Percentiles rank a stretch among this genome's conserved stretches.
These are phyloP conservation scores for Tubosaeta sp. DNA, from an alignment of 768 basidiomycete species.

Conservation along the genomic window DNA sequence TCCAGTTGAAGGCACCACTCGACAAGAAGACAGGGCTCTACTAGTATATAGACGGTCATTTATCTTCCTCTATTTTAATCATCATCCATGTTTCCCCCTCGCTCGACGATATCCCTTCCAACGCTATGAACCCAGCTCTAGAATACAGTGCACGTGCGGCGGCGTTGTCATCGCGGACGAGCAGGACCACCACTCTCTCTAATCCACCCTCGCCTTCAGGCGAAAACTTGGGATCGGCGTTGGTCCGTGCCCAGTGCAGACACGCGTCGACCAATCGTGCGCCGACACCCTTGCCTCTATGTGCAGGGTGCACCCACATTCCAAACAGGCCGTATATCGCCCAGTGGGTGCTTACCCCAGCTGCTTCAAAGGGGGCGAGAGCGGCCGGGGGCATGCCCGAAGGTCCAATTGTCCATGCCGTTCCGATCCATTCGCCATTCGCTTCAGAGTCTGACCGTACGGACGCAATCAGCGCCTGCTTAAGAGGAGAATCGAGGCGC, in stretches of 20 bases:
- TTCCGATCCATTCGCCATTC: constrained; percentile 20
- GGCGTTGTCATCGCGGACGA: constrained; percentile 13
- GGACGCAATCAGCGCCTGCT: constrained; percentile 16
- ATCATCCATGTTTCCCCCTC: background rate
- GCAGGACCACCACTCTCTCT: constrained; percentile 18
- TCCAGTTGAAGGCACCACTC: too few species aligned
- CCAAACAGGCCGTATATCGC: constrained; percentile 18
- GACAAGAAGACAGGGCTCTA: too few species aligned
- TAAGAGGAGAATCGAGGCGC: constrained; percentile 13
- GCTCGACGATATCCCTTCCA: background rate
- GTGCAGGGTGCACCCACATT: constrained; percentile 30
- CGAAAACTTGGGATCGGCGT: constrained; percentile 8
- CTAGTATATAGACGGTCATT: too few species aligned
- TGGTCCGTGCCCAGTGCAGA: constrained; percentile 23
- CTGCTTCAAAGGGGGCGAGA: constrained; percentile 12
- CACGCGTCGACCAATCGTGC: constrained; percentile 12
- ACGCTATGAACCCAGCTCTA: background rate
- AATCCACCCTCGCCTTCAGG: background rate
- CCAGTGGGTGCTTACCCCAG: constrained; percentile 12
- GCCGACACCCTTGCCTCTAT: constrained; percentile 23
- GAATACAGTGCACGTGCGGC: background rate
- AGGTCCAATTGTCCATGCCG: constrained; percentile 11
- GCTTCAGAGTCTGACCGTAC: background rate
- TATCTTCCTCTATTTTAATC: background rate
- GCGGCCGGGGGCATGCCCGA: constrained; percentile 4